Evolutionary conservation across 2,329 filamentous ascomycete species (phyloP).

Genomic region (Magnaporthiopsis rhizophila): DNA sequence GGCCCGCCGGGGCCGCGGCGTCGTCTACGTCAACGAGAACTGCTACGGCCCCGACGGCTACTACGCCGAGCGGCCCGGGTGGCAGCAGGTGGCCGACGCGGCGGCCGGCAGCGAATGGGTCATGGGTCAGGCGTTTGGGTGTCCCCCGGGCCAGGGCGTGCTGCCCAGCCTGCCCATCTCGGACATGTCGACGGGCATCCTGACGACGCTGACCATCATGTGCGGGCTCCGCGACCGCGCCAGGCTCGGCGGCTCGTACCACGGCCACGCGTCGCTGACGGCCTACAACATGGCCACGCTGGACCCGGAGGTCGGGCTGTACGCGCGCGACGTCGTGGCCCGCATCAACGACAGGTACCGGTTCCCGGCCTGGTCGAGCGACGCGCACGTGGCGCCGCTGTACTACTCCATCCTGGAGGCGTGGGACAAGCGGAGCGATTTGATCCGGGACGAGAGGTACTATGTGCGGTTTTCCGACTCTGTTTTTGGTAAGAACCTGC

Average conservation of each 20-base stretch:
- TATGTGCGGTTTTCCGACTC: no score
- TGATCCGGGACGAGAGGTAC: no score
- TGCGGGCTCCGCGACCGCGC: constrained; percentile 44
- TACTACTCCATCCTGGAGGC: no score
- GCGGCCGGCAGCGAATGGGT: constrained; percentile 12
- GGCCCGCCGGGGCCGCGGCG: constrained; percentile 30
- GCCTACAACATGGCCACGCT: constrained; percentile 21
- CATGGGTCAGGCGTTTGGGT: no score
- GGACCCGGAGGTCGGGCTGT: constrained; percentile 22
- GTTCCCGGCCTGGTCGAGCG: constrained; percentile 6
- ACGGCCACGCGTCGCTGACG: constrained; percentile 21
- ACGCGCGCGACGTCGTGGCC: constrained; percentile 15
- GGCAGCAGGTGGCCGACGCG: constrained; percentile 48
- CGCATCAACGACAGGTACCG: constrained; percentile 18
- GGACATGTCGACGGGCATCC: constrained; percentile 45
- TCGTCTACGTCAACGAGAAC: constrained; percentile 41
- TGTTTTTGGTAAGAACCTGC: no score
- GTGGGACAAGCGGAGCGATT: no score
- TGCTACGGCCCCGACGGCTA: constrained; percentile 39
- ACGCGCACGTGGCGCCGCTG: no score
- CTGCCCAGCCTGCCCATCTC: constrained; percentile 58
- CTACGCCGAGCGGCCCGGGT: constrained; percentile 45
- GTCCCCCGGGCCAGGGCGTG: constrained; percentile 47
- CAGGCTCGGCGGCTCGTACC: constrained; percentile 52
- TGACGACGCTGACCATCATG: constrained; percentile 60